Percentiles rank a stretch among this genome's conserved stretches.
Evolutionary conservation across 2,329 filamentous ascomycete genomes (phyloP).

Genomic region (Alternaria panax): DNA sequence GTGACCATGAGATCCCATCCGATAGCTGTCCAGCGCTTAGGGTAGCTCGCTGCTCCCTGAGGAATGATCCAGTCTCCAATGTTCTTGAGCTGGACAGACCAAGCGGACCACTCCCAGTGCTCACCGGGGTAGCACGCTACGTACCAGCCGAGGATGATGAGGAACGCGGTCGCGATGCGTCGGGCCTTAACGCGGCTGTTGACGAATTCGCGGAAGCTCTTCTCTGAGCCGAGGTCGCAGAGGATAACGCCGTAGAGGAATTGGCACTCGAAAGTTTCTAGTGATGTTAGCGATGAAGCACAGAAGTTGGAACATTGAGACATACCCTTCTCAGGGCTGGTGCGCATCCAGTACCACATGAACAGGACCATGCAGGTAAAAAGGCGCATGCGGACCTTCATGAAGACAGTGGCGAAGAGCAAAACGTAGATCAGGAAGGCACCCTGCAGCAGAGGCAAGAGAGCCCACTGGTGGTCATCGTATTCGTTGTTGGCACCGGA

Average conservation of each 20-base stretch:
- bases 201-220: constrained; percentile 56
- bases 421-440: constrained; percentile 61
- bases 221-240: constrained; percentile 59
- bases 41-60: constrained; percentile 54
- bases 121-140: constrained; percentile 61
- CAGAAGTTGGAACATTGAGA: not conserved
- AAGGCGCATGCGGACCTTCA: constrained; percentile 58
- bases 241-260: constrained; percentile 61
- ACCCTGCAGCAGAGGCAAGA: constrained; percentile 58
- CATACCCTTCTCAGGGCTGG: constrained; percentile 56
- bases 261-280: constrained; percentile 63
- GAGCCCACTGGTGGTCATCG: constrained; percentile 64
- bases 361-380: constrained; percentile 57
- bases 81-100: constrained; percentile 56
- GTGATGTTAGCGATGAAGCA: constrained; percentile 13
- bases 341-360: constrained; percentile 59
- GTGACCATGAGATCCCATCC: constrained; percentile 59
- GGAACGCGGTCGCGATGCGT: constrained; percentile 47
- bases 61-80: constrained; percentile 57
- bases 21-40: constrained; percentile 55
- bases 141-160: constrained; percentile 56
- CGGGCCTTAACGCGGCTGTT: constrained; percentile 47
- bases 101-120: constrained; percentile 58
- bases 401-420: constrained; percentile 57
- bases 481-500: constrained; percentile 60